Evolutionary conservation across 163 green algal species (phyloP).

Genomic region (Chlamydomonas reinhardtii): DNA sequence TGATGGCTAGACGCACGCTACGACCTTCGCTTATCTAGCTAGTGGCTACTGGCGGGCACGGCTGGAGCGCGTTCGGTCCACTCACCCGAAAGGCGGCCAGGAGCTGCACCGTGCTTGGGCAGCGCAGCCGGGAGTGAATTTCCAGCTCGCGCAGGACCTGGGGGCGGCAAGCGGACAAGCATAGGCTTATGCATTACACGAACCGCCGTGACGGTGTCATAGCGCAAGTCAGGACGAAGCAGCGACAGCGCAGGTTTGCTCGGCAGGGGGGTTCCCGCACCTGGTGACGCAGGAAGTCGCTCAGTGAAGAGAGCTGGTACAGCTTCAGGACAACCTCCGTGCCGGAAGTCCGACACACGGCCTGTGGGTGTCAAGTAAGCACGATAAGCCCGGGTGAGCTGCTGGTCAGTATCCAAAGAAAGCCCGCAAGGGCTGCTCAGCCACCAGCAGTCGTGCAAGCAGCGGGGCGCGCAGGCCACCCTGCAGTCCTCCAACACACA

Average conservation of each 20-base stretch:
- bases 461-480: background rate
- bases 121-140: constrained; percentile 6
- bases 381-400: no score
- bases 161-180: background rate
- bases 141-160: background rate
- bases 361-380: background rate
- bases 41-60: no score
- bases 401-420: no score
- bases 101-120: constrained; percentile 2
- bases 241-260: no score
- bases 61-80: no score
- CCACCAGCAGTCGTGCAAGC: background rate
- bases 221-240: no score
- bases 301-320: background rate
- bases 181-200: background rate
- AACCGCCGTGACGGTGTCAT: no score
- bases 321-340: constrained; percentile 6
- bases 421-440: background rate
- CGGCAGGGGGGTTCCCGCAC: background rate
- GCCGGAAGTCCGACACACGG: background rate
- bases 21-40: no score
- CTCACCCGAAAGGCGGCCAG: constrained; percentile 21
- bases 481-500: background rate
- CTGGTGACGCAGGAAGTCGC: constrained; percentile 2
- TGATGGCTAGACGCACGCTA: no score